Conservation (phyloP, 164 flowering plant species). For the Magnolia changhungtana region DNA sequence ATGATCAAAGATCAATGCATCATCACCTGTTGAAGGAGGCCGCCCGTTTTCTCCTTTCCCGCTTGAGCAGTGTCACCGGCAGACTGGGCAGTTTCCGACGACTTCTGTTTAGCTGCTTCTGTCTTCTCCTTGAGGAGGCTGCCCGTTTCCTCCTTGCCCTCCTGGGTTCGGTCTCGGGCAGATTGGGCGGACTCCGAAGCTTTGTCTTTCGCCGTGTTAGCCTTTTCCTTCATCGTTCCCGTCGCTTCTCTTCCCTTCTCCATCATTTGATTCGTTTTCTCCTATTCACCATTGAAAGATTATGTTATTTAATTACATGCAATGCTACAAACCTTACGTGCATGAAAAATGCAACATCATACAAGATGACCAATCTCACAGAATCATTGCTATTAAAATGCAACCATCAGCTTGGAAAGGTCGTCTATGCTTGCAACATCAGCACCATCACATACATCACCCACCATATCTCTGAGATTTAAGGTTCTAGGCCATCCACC, state of each 20-base stretch:
- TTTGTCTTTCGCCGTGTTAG: neutral
- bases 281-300: neutral
- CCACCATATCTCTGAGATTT: no score
- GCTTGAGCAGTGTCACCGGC: slow-evolving; percentile 6
- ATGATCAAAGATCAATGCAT: neutral
- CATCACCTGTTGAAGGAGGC: slow-evolving; percentile 15
- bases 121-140: neutral
- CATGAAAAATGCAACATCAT: no score
- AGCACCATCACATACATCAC: no score
- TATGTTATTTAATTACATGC: no score
- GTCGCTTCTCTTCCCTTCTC: slow-evolving; percentile 12
- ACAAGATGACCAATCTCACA: no score
- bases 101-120: neutral
- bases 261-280: slow-evolving; percentile 6
- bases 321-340: no score
- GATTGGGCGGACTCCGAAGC: neutral
- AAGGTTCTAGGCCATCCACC: no score
- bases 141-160: neutral
- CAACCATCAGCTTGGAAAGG: no score
- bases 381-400: no score
- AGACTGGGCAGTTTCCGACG: neutral
- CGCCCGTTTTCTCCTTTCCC: slow-evolving; percentile 10
- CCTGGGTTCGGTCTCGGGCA: neutral
- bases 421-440: no score
- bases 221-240: slow-evolving; percentile 8